Conservation (phyloP, 2,329 filamentous ascomycete genomes). For the Fusarium mexicanum region DNA sequence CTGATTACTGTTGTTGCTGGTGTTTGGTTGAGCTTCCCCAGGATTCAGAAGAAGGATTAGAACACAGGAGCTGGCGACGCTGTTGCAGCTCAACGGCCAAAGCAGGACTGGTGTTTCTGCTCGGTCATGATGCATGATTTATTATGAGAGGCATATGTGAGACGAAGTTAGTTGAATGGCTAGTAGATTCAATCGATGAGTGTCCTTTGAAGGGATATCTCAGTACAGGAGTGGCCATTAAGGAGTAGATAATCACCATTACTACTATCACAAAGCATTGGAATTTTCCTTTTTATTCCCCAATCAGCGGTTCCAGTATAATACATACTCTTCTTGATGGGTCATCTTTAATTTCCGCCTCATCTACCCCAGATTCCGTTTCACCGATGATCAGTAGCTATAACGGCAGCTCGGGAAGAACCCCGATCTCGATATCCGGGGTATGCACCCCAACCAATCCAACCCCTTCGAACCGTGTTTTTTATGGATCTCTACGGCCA, state of each 20-base stretch:
- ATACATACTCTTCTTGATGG: background rate
- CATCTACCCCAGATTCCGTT: conserved; percentile 7
- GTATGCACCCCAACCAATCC: background rate
- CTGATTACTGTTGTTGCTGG: conserved; percentile 50
- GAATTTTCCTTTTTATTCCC: background rate
- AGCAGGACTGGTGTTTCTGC: background rate
- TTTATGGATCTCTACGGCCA: background rate
- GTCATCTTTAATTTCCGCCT: background rate
- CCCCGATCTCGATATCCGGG: background rate
- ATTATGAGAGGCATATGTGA: background rate
- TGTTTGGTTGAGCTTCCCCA: conserved; percentile 51
- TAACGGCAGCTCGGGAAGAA: background rate
- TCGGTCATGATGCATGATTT: rapidly evolving
- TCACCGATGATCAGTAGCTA: background rate
- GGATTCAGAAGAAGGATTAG: conserved; percentile 47
- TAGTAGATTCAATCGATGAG: background rate
- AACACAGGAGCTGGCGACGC: rapidly evolving
- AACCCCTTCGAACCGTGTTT: rapidly evolving
- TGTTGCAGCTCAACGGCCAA: background rate
- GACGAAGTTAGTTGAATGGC: rapidly evolving
- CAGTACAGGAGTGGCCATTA: rapidly evolving
- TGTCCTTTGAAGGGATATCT: background rate
- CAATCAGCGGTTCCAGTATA: rapidly evolving
- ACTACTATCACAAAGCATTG: background rate
- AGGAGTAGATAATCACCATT: rapidly evolving